Evolutionary conservation across 1,284 basidiomycete genomes (phyloP), one percentile per base, ranked within the genome.

Genomic region (Somion occarium): DNA sequence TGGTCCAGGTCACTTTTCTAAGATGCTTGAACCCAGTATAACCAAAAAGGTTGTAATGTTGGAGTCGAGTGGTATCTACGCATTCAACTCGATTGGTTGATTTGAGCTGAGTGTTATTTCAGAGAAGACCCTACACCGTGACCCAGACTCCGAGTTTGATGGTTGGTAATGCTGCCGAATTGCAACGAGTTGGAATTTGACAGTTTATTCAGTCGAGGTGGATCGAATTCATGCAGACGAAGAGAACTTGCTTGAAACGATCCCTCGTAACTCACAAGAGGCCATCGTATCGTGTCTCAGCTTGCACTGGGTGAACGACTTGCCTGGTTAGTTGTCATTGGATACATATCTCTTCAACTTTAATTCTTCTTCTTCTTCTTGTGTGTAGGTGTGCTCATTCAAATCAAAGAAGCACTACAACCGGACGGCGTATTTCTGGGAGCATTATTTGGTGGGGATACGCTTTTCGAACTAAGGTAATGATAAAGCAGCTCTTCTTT

Each of bases 281-380:
- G 93, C 92, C 38, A 83, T 99, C 43, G 85, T 98, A 26, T 95
- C 92, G 13, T 93, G 91, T 61, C 78, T 97, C 2, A 89, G 87
- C 52, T 74, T 99, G 49, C 97, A 99, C 62, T 99, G 97, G 97
- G 85, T 98, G 7, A 99, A 99, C 61, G 97, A 99, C 70, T 79
- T 99, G 12, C 96, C 95, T 53, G 93, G 92, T 90, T 41, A 38
- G 73, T 54, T 41, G n/a, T 9, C n/a, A 49, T 38, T 20, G 18
- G 13, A 48, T 20, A 43, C 27, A 15, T 39, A 34, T 44, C 34
- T 45, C 44, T 44, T 38, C 38, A 9, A 53, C 44, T 25, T 11
- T 39, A 34, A 30, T 22, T 15, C 44, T 41, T 27, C 4, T 44
- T 11, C 22, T 22, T 5, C 20, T 22, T 11, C 24, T 12, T 9